Evolutionary conservation across 2,329 filamentous ascomycete genomes (phyloP).

Genomic region (Laburnicola sp.): DNA sequence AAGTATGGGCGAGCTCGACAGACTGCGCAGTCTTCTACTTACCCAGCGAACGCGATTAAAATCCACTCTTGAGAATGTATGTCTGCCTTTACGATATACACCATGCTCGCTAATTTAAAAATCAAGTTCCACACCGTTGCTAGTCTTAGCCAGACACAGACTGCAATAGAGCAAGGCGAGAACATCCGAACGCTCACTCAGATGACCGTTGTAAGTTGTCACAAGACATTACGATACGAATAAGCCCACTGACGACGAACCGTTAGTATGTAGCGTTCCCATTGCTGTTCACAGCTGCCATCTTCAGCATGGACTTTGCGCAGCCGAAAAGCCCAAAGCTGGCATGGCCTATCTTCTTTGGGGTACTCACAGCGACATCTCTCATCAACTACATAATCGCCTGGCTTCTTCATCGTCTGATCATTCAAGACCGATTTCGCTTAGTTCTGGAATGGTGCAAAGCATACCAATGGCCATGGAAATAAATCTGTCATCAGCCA

Average conservation of each 20-base stretch:
- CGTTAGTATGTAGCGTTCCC: conserved; percentile 21
- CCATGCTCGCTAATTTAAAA: not conserved
- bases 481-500: too few species aligned
- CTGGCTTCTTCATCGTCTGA: conserved; percentile 1
- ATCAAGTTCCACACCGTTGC: conserved; percentile 15
- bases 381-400: conserved; percentile 17
- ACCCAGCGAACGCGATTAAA: conserved; percentile 16
- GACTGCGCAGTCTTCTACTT: conserved; percentile 13
- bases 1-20: conserved; percentile 16
- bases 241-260: not conserved
- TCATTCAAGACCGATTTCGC: not conserved
- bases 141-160: conserved; percentile 19
- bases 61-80: conserved; percentile 18
- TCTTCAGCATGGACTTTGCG: conserved; percentile 24
- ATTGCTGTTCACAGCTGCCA: conserved; percentile 17
- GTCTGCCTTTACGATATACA: not conserved
- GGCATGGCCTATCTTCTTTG: conserved; percentile 13
- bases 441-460: too few species aligned
- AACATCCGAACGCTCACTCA: conserved; percentile 18
- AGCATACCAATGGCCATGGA: too few species aligned
- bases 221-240: not conserved
- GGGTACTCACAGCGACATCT: conserved; percentile 7
- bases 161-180: conserved; percentile 16
- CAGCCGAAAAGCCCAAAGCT: conserved; percentile 1
- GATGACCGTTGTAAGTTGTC: conserved; percentile 21